Base-by-base conservation (phyloP, 179 eudicot species). In the Actinidia polygama region DNA sequence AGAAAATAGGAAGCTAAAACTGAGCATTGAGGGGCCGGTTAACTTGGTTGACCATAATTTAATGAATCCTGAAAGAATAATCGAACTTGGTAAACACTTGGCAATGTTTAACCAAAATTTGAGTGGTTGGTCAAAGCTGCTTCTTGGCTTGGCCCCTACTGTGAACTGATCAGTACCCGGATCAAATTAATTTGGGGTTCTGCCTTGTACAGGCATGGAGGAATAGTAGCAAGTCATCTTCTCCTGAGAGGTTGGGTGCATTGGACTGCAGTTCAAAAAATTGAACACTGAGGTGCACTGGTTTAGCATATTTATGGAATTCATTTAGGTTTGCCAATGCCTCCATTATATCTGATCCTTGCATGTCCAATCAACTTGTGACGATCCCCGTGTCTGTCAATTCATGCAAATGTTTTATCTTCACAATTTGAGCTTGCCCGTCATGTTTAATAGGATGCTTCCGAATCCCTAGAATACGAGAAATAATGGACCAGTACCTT, bases 41-140 rank as follows among this genome's bases (percentile, higher is more conserved):
- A 76, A 55, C n/a, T 59, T 77, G 26, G 53, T 77, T 54, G 64
- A 36, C 58, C 79, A 55, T 51, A 12, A 24, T 73, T n/a, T 0
- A 14, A 50, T 72, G 75, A 30, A 71, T 44, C 6, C 12, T 47
- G 49, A n/a, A 12, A 10, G 55, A 19, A 1, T 59, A 8, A 19
- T 19, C 23, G 15, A 64, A 24, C 69, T 47, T 30, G 15, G 62
- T 10, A 50, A 10, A 21, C 64, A 75, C 46, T 10, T 73, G 21
- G 49, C 64, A 75, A 24, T 75, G 21, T 53, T 54, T 75, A 53
- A 15, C 6, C 57, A 16, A n/a, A 21, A 75, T 7, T 44, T 10
- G 14, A 51, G 21, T 40, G 73, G 73, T 69, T 16, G 73, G 11
- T 69, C 51, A 40, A 72, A 26, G 10, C 64, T 30, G 40, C 62